Evolutionary conservation across 441 rosid species (phyloP), one percentile per base, ranked within the genome.

Genomic region (Populus tomentosa): DNA sequence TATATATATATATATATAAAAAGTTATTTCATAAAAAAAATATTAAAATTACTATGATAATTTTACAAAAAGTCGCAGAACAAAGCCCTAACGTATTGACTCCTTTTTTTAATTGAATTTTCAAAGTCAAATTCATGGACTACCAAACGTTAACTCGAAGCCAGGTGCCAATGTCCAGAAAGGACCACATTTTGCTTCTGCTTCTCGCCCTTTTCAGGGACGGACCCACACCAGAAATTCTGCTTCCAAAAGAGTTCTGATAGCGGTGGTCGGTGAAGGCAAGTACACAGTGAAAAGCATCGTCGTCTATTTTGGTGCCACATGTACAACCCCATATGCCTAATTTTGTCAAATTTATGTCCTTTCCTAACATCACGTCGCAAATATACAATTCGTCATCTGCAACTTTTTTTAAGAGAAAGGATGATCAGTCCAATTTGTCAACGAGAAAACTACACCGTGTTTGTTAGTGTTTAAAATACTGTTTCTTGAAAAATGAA

Each of bases 61-160:
- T 30, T 30, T 30, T 30, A 30, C 32, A 30, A 30, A 30, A 30
- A 30, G 32, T 30, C 32, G 32, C 32, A 30, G 32, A 30, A 30
- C 32, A n/a, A 26, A 67, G 68, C 64, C 56, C 10, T 50, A 2
- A 35, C 56, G 30, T 62, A 75, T 76, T 61, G 76, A 74, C 79
- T 14, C 13, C 53, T 13, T 64, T 56, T 71, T 24, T 53, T 36
- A 10, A 56, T 79, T 72, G 46, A 70, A 79, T 50, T 63, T 69
- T 73, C 73, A 30, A 69, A 79, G 80, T 76, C 80, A 61, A 78
- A 21, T 3, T 38, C 38, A 40, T 26, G 5, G 0, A 30, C 7
- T 23, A 42, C 9, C 50, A 4, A 9, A n/a, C 61, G n/a, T 5
- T 16, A 18, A 53, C 1, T 53, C 2, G 18, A 50, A 6, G 7